phyloP scores from a whole-genome alignment of 164 flowering plant genomes.

The Piper longum region DNA sequence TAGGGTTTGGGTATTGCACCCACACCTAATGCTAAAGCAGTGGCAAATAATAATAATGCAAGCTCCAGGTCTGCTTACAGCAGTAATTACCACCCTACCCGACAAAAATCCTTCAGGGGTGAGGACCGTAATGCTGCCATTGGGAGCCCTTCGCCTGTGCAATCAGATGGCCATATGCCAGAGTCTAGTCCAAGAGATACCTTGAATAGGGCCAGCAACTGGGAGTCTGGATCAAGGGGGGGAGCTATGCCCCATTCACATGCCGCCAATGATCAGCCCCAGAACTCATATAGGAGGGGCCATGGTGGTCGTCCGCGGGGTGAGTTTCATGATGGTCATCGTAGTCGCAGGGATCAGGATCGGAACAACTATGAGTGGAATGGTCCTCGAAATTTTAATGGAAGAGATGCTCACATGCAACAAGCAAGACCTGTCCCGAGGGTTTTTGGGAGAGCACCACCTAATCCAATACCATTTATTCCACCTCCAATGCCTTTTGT shows the following conservation, averaged over 20 bases:
- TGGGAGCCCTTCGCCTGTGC: conserved; percentile 13
- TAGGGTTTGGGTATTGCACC: conserved; percentile 29
- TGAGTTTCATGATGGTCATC: conserved; percentile 26
- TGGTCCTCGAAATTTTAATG: conserved; percentile 21
- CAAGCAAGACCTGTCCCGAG: conserved; percentile 30
- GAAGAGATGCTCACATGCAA: conserved; percentile 36
- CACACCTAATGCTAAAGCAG: conserved; percentile 21
- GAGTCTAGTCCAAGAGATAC: conserved; percentile 32
- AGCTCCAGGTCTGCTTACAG: conserved; percentile 24
- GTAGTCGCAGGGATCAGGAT: conserved; percentile 61
- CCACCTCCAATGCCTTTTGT: conserved; percentile 23
- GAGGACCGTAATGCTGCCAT: conserved; percentile 22
- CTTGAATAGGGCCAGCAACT: conserved; percentile 10
- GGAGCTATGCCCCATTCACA: background rate
- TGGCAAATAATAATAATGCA: conserved; percentile 11
- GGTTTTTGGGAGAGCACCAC: conserved; percentile 15
- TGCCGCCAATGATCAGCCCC: conserved; percentile 31
- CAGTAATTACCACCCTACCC: conserved; percentile 15
- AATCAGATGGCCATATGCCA: conserved; percentile 8
- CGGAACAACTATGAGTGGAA: conserved; percentile 45
- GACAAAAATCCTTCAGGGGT: conserved; percentile 36
- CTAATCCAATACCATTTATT: conserved; percentile 21
- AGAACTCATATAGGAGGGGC: conserved; percentile 26
- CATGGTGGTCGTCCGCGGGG: conserved; percentile 6
- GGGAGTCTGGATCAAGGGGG: background rate